phyloP scores from a whole-genome alignment of 805 yeast genomes.

The Candida broadrunensis region DNA sequence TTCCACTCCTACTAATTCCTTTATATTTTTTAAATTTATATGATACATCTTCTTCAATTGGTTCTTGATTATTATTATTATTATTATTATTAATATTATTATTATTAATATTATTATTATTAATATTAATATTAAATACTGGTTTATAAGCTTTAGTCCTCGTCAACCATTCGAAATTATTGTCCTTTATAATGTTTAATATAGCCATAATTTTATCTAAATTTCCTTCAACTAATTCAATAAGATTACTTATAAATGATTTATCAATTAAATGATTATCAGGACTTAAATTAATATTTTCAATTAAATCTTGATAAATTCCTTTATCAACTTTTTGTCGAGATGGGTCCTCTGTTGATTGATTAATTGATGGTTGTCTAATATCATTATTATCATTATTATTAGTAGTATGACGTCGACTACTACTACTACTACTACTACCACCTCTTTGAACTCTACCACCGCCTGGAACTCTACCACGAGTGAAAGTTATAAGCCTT shows the following conservation, averaged over 20 bases:
- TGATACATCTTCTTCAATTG: no score
- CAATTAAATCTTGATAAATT: slow-evolving; percentile 15
- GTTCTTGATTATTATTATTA: no score
- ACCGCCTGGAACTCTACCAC: no score
- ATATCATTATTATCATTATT: no score
- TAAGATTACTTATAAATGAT: neutral
- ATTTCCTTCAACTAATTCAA: neutral
- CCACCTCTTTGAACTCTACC: slow-evolving; percentile 28
- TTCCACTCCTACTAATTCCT: slow-evolving; percentile 1
- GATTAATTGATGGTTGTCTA: slow-evolving; percentile 27
- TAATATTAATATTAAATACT: no score
- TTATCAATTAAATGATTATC: no score
- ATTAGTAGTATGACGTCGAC: slow-evolving; percentile 8
- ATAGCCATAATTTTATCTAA: neutral
- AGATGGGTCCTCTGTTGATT: slow-evolving; percentile 33
- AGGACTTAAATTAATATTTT: neutral
- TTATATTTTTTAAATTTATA: neutral
- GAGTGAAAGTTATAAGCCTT: no score
- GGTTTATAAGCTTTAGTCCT: no score
- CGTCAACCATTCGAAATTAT: no score
- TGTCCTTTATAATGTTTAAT: neutral
- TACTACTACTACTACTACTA: neutral
- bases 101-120: no score
- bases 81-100: no score
- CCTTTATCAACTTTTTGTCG: slow-evolving; percentile 34